Percentiles rank a stretch among this genome's conserved stretches.
These are phyloP conservation scores for Ustilago cynodontis DNA, from an alignment of 1,284 basidiomycete genomes.

Conservation along the genomic window DNA sequence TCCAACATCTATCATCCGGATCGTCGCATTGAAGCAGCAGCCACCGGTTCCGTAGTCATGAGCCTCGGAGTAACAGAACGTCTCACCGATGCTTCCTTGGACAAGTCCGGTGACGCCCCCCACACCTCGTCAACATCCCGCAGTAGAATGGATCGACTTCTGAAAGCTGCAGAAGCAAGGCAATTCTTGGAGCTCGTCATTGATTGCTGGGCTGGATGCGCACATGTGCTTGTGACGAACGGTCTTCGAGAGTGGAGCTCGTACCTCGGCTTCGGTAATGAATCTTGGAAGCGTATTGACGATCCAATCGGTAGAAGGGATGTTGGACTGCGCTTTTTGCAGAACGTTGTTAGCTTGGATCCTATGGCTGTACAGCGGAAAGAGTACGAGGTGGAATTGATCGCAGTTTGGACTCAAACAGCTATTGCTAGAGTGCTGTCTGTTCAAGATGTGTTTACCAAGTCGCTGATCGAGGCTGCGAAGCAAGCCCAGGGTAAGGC, in stretches of 20 bases:
- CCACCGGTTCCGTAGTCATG: slow-evolving; percentile 35
- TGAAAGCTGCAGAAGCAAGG: slow-evolving; percentile 65
- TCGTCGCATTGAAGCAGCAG: slow-evolving; percentile 30
- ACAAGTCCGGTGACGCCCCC: background rate
- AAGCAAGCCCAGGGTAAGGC: background rate
- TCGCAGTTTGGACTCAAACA: slow-evolving; percentile 59
- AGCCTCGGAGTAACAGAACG: slow-evolving; percentile 40
- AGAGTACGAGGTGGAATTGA: slow-evolving; percentile 48
- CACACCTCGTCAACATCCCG: slow-evolving; percentile 10
- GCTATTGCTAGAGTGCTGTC: slow-evolving; percentile 51
- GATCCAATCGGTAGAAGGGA: slow-evolving; percentile 75
- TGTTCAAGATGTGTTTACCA: slow-evolving; percentile 52
- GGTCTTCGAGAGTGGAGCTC: slow-evolving; percentile 77
- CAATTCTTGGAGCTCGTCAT: slow-evolving; percentile 75
- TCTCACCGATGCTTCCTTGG: slow-evolving; percentile 18
- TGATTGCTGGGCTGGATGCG: slow-evolving; percentile 83
- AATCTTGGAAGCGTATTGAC: slow-evolving; percentile 77
- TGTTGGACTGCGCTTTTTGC: slow-evolving; percentile 79
- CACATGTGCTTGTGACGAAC: slow-evolving; percentile 77
- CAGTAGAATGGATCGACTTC: slow-evolving; percentile 38
- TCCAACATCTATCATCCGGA: slow-evolving; percentile 73
- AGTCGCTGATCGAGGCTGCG: slow-evolving; percentile 20
- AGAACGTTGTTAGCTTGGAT: slow-evolving; percentile 77
- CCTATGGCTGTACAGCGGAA: slow-evolving; percentile 67
- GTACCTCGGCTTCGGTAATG: slow-evolving; percentile 75